Evolutionary conservation across 2,329 filamentous ascomycete species (phyloP).

Genomic region (Penicillium sp.): DNA sequence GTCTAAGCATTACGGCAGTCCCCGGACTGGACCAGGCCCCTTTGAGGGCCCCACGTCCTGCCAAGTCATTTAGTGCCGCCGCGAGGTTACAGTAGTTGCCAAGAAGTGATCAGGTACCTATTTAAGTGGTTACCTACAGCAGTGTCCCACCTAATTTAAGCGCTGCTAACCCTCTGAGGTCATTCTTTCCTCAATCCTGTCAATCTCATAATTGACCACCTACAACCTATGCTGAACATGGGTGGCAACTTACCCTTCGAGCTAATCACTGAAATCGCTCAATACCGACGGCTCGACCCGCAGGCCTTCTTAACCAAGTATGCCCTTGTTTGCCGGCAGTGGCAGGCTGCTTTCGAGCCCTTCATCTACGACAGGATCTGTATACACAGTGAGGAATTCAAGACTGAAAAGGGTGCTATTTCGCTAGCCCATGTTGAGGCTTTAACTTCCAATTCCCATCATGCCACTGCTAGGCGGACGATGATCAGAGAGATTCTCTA

Average conservation of each 20-base stretch:
- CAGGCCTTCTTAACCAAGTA: background rate
- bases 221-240: background rate
- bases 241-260: background rate
- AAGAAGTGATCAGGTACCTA: too few species aligned
- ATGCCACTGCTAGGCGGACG: background rate
- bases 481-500: constrained; percentile 15
- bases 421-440: constrained; percentile 14
- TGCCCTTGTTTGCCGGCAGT: constrained; percentile 1
- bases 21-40: too few species aligned
- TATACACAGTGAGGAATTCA: background rate
- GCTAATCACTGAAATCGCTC: background rate
- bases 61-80: too few species aligned
- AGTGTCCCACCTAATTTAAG: too few species aligned
- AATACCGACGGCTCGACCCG: background rate
- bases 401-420: background rate
- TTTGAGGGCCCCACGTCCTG: too few species aligned
- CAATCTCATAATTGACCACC: too few species aligned
- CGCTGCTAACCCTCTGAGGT: too few species aligned
- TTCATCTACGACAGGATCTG: background rate
- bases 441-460: constrained; percentile 7
- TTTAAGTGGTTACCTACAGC: too few species aligned
- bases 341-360: constrained; percentile 5
- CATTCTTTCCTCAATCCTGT: too few species aligned
- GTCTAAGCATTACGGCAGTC: too few species aligned
- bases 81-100: too few species aligned